Evolutionary conservation across 306 rosid genomes (phyloP).

Genomic region (Quercus rubra): DNA sequence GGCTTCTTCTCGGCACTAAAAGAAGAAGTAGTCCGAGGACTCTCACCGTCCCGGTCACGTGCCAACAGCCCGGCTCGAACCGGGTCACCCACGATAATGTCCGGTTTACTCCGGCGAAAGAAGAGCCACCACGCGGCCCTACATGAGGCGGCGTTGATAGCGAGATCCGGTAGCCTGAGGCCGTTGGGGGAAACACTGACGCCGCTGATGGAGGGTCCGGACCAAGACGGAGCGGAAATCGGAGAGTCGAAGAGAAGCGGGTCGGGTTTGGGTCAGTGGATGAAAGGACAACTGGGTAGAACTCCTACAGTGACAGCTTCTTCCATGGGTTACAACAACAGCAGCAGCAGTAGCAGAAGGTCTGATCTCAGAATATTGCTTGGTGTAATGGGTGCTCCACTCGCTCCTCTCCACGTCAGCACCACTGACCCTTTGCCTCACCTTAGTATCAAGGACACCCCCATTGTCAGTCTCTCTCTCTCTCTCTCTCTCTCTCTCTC

Average conservation of each 20-base stretch:
- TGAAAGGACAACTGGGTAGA: constrained; percentile 81
- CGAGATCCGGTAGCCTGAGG: constrained; percentile 79
- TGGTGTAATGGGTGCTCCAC: constrained; percentile 97
- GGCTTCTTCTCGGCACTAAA: constrained; percentile 87
- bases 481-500: background rate
- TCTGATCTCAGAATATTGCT: constrained; percentile 92
- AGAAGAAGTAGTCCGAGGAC: constrained; percentile 88
- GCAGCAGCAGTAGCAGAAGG: constrained; percentile 16
- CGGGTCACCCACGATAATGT: constrained; percentile 48
- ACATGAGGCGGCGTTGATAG: constrained; percentile 33
- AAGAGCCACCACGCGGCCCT: constrained; percentile 24
- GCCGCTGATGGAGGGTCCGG: constrained; percentile 89
- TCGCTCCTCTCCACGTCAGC: constrained; percentile 80
- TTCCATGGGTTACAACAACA: constrained; percentile 12
- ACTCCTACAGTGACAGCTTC: constrained; percentile 55
- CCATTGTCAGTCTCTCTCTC: constrained; percentile 63
- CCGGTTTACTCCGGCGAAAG: constrained; percentile 58
- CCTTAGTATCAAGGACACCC: constrained; percentile 88
- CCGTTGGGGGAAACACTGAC: constrained; percentile 71
- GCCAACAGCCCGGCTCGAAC: constrained; percentile 61
- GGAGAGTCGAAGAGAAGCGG: constrained; percentile 69
- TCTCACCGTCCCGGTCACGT: constrained; percentile 87
- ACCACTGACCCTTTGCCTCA: constrained; percentile 82
- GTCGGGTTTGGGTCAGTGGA: constrained; percentile 86
- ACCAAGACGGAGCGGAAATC: constrained; percentile 56